Evolutionary conservation across 345 rosid species (phyloP).

Genomic region (Laguncularia racemosa): DNA sequence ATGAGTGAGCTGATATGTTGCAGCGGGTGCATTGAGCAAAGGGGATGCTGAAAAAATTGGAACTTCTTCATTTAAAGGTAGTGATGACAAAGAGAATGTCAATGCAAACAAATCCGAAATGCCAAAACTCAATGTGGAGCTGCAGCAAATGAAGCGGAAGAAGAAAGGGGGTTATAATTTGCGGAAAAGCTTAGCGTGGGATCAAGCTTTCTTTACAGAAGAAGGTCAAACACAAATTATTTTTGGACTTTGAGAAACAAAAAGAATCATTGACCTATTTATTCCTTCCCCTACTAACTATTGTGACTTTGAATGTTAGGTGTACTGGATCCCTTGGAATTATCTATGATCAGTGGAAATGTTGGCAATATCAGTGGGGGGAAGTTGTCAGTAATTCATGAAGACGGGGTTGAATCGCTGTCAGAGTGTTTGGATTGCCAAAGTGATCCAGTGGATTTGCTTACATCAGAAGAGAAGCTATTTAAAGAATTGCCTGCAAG

Average conservation of each 20-base stretch:
- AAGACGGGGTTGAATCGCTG: conserved; percentile 40
- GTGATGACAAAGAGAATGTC: conserved; percentile 40
- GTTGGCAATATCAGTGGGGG: conserved; percentile 30
- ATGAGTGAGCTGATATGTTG: not conserved
- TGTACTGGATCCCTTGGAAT: conserved; percentile 57
- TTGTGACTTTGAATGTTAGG: conserved; percentile 25
- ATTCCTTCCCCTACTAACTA: not conserved
- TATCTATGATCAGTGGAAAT: conserved; percentile 61
- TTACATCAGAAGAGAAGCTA: conserved; percentile 35
- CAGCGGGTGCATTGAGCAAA: conserved; percentile 19
- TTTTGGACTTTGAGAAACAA: not conserved
- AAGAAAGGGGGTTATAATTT: conserved; percentile 69
- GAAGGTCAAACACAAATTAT: conserved; percentile 50
- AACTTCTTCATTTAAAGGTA: conserved; percentile 14
- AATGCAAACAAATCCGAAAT: conserved; percentile 34
- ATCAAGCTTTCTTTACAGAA: conserved; percentile 79
- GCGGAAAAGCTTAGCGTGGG: conserved; percentile 93
- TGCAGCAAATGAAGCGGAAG: conserved; percentile 84
- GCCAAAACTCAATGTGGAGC: conserved; percentile 51
- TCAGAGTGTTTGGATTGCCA: conserved; percentile 16
- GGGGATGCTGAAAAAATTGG: conserved; percentile 13
- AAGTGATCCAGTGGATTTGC: conserved; percentile 31
- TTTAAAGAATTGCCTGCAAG: conserved; percentile 42
- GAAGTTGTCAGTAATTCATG: conserved; percentile 44
- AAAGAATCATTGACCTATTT: too few relatives aligned